Evolutionary conservation across 768 basidiomycete species (phyloP), one percentile per base, ranked within the genome.

Genomic region (Leccinum subgranulosum): DNA sequence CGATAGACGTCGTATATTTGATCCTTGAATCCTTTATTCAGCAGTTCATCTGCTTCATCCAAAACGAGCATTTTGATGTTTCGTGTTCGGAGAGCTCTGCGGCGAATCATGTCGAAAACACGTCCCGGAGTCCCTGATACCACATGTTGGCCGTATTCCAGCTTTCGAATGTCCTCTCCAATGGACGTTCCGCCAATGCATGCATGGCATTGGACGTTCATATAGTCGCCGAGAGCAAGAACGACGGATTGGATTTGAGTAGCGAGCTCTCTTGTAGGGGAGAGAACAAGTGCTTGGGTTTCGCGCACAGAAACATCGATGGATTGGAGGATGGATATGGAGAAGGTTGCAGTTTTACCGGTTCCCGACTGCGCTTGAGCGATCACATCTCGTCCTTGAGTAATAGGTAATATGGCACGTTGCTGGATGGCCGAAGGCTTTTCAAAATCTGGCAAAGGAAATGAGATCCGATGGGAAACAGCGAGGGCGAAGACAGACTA

Each of bases 1-100:
- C 94, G 90, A 75, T 97, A 98, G 59, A 98, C 92, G 74, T 99
- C 96, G 78, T 98, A 98, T 70, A 98, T 98, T 76, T 98, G 94
- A 73, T 99, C 95, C 76, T 94, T 96, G 87, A 99, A 98, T 21
- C 96, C 96, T 75, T 94, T 95, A 80, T 94, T 94, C 60, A 98
- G 82, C 57, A 99, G 78, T 72, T 98, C 95, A 72, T 99, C 96
- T 57, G 95, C 94, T 75, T 95, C 93, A 66, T 95, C 94, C 9
- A 95, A 84, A 54, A 94, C 85, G 49, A 96, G 83, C 90, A 98
- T 95, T 79, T 99, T 98, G 83, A 99, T 95, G 75, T 95, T 94
- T 63, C 94, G 85, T 51, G 96, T 98, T 58, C 93, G 86, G 59
- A 99, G 81, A 67, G 89, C 90, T 66, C 94, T 83, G 68, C 96